Evolutionary conservation across 1,284 basidiomycete species (phyloP), one percentile per base, ranked within the genome.

Genomic region (Mycena sp.): DNA sequence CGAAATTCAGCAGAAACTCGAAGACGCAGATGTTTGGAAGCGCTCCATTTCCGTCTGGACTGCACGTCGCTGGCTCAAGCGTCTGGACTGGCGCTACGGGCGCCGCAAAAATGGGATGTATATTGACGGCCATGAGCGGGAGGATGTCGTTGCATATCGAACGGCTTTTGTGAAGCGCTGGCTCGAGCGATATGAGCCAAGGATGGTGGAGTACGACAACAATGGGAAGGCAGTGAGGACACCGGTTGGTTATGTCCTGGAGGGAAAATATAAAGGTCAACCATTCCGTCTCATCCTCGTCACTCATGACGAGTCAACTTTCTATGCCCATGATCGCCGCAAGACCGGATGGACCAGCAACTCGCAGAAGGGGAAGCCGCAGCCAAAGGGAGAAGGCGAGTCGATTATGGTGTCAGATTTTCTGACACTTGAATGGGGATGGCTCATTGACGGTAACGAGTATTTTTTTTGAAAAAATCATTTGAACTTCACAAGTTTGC

Each of bases 261-360:
- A 68, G 11, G 66, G 49, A 4, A 51, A 51, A n/a, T 51, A 38
- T 19, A 51, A 65, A 57, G 57, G 58, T 45, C 51, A 28, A 16
- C 55, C 48, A 6, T 75, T 74, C 51, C 60, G 67, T 4, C 59
- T 77, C 10, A 71, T 78, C 35, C 67, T 75, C 6, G 68, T 77
- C 28, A 74, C 71, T 14, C 79, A 80, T 46, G 72, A 80, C 64
- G 72, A 81, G 62, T 80, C 78, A 6, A 82, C 75, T 3, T 80
- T 80, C 53, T 77, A 76, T 70, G 74, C 69, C 21, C 74, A 78
- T 69, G 78, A 83, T 56, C 67, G 69, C 0, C 45, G 70, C 1
- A 74, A 72, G 26, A 68, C 30, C 0, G n/a, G 60, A 1, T 82
- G 80, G 79, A 64, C 69, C 11, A 69, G 76, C 40, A 40, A 69